Evolutionary conservation across 2,329 filamentous ascomycete genomes (phyloP).

Genomic region (Penicillium sp.): DNA sequence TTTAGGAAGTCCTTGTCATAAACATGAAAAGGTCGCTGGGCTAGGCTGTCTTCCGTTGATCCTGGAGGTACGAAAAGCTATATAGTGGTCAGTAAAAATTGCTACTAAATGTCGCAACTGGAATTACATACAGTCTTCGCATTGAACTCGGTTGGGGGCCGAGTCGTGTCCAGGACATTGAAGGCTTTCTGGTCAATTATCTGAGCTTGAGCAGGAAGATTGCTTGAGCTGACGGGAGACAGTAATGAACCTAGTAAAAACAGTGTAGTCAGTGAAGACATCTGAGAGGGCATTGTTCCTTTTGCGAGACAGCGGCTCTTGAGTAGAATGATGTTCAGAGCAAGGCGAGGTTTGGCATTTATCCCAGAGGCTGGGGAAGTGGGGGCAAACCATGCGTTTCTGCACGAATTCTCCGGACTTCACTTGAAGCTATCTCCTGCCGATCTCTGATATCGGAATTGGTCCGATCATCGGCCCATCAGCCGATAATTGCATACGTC

Average conservation of each 20-base stretch:
- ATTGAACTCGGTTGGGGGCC: constrained; percentile 16
- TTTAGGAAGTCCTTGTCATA: constrained; percentile 18
- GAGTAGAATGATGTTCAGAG: not conserved
- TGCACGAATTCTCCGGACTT: not conserved
- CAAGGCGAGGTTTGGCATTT: not conserved
- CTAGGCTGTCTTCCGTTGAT: constrained; percentile 9
- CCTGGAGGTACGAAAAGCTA: constrained; percentile 16
- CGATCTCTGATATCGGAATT: not conserved
- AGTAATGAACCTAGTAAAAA: not conserved
- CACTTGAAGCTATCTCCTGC: not conserved
- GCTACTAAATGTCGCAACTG: not conserved
- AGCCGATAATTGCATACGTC: not conserved
- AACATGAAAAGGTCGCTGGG: constrained; percentile 12
- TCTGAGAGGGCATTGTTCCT: not conserved
- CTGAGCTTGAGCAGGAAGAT: constrained; percentile 19
- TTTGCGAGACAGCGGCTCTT: not conserved
- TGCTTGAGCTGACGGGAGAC: constrained; percentile 11
- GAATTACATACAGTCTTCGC: constrained; percentile 9
- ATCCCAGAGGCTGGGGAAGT: not conserved
- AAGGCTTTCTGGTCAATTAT: constrained; percentile 16
- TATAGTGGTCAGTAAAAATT: not conserved
- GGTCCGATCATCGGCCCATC: not conserved
- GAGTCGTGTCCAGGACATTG: constrained; percentile 20
- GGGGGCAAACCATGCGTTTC: not conserved
- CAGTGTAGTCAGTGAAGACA: not conserved